Conservation (phyloP, 2,329 filamentous ascomycete species). For the Colletotrichum filicis region DNA sequence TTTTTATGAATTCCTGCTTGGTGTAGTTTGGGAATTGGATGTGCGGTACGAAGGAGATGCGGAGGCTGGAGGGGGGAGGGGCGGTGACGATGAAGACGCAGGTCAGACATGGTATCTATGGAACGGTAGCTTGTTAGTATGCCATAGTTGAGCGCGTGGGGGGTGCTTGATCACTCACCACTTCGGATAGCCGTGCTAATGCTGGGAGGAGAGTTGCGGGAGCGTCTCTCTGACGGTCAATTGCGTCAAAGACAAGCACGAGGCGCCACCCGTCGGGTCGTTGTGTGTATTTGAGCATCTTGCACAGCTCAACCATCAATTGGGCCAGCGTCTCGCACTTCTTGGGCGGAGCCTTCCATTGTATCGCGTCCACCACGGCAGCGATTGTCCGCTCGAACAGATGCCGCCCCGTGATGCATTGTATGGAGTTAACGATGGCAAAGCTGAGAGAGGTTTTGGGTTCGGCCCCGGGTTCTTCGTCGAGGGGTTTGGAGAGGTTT, state of each 20-base stretch:
- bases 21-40: slow-evolving; percentile 88
- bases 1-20: slow-evolving; percentile 81
- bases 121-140: slow-evolving; percentile 18
- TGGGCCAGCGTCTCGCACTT: slow-evolving; percentile 85
- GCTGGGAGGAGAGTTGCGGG: slow-evolving; percentile 83
- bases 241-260: slow-evolving; percentile 86
- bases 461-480: slow-evolving; percentile 50
- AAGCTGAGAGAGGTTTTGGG: slow-evolving; percentile 60
- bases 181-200: slow-evolving; percentile 82
- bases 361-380: slow-evolving; percentile 65
- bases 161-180: slow-evolving; percentile 62
- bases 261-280: slow-evolving; percentile 66
- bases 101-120: slow-evolving; percentile 81
- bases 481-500: slow-evolving; percentile 45
- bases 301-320: slow-evolving; percentile 77
- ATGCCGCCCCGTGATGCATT: slow-evolving; percentile 84
- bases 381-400: slow-evolving; percentile 78
- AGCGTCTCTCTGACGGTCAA: slow-evolving; percentile 86
- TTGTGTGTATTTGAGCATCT: slow-evolving; percentile 63
- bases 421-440: slow-evolving; percentile 74
- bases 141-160: not conserved
- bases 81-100: slow-evolving; percentile 81
- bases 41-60: slow-evolving; percentile 73
- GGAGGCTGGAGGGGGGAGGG: slow-evolving; percentile 76
- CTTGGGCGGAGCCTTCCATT: slow-evolving; percentile 60